Conservation (phyloP, 2,329 filamentous ascomycete species). For the Anisogramma anomala region DNA sequence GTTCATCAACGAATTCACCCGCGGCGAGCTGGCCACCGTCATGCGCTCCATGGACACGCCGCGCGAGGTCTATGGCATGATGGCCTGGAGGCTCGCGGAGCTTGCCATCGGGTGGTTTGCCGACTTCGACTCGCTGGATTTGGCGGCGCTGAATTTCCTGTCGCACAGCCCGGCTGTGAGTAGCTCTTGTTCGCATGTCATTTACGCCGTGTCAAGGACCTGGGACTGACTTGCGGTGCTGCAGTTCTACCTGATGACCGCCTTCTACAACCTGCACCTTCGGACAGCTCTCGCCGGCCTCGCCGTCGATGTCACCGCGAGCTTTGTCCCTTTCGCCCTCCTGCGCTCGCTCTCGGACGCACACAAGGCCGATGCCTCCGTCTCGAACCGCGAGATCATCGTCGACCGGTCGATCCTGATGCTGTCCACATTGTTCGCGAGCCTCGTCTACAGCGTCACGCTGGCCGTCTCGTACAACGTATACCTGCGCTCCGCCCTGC, state of each 20-base stretch:
- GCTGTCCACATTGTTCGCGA: constrained; percentile 56
- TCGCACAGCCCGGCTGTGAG: constrained; percentile 61
- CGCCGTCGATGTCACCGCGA: constrained; percentile 55
- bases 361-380: constrained; percentile 43
- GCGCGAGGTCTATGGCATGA: constrained; percentile 45
- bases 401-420: constrained; percentile 49
- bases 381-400: constrained; percentile 53
- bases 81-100: constrained; percentile 50
- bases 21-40: constrained; percentile 55
- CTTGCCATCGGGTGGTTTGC: constrained; percentile 63
- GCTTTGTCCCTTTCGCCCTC: constrained; percentile 62
- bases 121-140: constrained; percentile 62
- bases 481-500: constrained; percentile 60
- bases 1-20: constrained; percentile 45
- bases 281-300: constrained; percentile 50
- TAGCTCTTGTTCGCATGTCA: constrained; percentile 14
- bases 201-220: neutral
- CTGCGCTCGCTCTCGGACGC: constrained; percentile 55
- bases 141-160: constrained; percentile 54
- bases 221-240: constrained; percentile 5
- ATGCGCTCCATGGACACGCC: constrained; percentile 52
- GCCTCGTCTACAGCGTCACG: constrained; percentile 62
- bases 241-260: constrained; percentile 60
- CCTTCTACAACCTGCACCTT: constrained; percentile 63
- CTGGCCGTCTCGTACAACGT: constrained; percentile 58